phyloP scores from a whole-genome alignment of 2,329 filamentous ascomycete species.

The Ceratocystis colombiana region DNA sequence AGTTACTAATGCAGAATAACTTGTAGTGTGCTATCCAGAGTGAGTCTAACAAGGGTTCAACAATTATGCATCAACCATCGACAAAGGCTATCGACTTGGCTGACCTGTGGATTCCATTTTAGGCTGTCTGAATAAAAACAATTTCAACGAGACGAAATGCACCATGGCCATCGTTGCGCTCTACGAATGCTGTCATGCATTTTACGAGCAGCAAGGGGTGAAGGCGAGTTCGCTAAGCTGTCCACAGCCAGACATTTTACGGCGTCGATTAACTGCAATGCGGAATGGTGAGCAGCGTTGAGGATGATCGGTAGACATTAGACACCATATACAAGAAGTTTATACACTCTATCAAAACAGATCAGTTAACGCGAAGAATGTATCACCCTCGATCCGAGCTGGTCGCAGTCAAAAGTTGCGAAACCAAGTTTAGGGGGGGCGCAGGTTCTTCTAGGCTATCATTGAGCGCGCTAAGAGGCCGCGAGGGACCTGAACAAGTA shows the following conservation, averaged over 20 bases:
- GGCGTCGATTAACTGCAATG: constrained; percentile 32
- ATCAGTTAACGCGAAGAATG: constrained; percentile 23
- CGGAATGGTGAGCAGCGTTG: background rate
- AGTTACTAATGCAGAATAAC: constrained; percentile 5
- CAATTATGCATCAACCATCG: background rate
- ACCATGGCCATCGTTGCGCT: constrained; percentile 67
- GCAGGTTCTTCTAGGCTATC: constrained; percentile 76
- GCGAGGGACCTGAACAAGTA: constrained; percentile 81
- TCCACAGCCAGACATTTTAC: constrained; percentile 68
- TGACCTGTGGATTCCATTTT: constrained; percentile 52
- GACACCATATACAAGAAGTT: background rate
- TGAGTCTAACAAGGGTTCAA: constrained; percentile 33
- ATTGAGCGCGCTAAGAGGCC: constrained; percentile 92
- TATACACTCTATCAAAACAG: background rate
- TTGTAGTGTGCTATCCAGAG: constrained; percentile 79
- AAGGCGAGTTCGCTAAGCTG: constrained; percentile 70
- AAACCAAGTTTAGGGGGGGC: constrained; percentile 59
- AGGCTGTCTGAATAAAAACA: constrained; percentile 79
- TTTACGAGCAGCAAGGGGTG: constrained; percentile 73
- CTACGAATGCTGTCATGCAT: constrained; percentile 85
- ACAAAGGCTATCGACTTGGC: constrained; percentile 61
- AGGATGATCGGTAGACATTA: background rate
- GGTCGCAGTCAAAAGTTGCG: constrained; percentile 39
- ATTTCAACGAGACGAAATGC: constrained; percentile 79
- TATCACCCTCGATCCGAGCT: constrained; percentile 26